phyloP scores from a whole-genome alignment of 352 stramenopile species.

The Phytophthora citrophthora region DNA sequence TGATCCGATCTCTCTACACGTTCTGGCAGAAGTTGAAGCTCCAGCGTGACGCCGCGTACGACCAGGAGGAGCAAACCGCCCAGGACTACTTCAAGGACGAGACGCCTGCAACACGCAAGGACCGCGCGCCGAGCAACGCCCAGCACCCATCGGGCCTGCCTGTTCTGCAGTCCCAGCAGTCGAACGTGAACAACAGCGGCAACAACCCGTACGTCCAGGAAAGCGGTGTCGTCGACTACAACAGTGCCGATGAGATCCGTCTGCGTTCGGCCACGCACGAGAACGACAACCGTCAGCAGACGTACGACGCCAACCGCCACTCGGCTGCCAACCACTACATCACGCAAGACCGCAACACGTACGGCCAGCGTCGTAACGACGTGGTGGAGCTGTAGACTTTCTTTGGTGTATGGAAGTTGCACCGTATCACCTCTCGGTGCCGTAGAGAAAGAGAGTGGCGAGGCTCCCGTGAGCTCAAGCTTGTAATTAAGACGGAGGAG shows the following conservation, averaged over 20 bases:
- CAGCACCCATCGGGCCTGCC: constrained; percentile 26
- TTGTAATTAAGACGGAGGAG: constrained; percentile 36
- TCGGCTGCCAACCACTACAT: constrained; percentile 64
- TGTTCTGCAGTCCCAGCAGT: constrained; percentile 29
- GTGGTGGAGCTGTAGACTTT: constrained; percentile 59
- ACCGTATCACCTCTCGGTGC: constrained; percentile 11
- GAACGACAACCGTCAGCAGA: constrained; percentile 41
- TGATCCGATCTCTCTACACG: constrained; percentile 72
- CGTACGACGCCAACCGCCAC: constrained; percentile 46
- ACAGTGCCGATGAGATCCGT: constrained; percentile 59
- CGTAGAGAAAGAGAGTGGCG: constrained; percentile 20
- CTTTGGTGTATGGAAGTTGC: constrained; percentile 5
- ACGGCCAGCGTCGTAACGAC: constrained; percentile 60
- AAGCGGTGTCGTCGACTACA: constrained; percentile 39
- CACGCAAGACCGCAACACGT: constrained; percentile 43
- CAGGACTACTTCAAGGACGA: constrained; percentile 78
- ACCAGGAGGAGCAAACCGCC: constrained; percentile 65
- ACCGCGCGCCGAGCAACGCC: constrained; percentile 23
- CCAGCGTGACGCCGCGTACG: constrained; percentile 62
- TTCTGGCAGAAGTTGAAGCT: constrained; percentile 80
- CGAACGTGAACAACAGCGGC: constrained; percentile 29
- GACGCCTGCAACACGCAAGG: constrained; percentile 49
- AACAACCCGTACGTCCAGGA: constrained; percentile 54
- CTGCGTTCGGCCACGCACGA: constrained; percentile 62
- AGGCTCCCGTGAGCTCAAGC: constrained; percentile 6